phyloP scores from a whole-genome alignment of 2,329 filamentous ascomycete genomes.

The Penicillium sp. region DNA sequence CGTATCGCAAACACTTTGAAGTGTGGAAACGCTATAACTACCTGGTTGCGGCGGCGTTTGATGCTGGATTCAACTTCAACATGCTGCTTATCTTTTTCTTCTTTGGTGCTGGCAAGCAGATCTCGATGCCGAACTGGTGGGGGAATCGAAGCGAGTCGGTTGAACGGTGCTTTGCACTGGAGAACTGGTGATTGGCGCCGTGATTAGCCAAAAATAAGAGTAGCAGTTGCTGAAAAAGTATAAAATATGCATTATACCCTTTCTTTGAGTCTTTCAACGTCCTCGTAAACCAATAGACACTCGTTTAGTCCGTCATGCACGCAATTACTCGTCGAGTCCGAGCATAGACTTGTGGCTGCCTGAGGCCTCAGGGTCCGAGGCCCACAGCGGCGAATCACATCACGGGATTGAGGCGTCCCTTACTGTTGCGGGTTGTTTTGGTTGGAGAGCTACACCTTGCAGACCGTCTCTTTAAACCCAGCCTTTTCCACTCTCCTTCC shows the following conservation, averaged over 20 bases:
- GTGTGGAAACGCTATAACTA: constrained; percentile 66
- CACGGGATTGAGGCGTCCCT: constrained; percentile 23
- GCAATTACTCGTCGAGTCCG: background rate
- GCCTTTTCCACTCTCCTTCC: constrained; percentile 23
- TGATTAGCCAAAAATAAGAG: background rate
- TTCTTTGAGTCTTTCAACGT: background rate
- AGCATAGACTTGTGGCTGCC: background rate
- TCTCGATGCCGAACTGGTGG: constrained; percentile 67
- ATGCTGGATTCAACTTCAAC: constrained; percentile 66
- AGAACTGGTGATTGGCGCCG: constrained; percentile 18
- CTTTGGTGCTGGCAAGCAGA: constrained; percentile 60
- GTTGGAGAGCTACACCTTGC: constrained; percentile 28
- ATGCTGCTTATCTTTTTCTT: constrained; percentile 65
- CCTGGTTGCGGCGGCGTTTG: constrained; percentile 63
- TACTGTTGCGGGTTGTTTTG: constrained; percentile 32
- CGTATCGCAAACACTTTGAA: constrained; percentile 59
- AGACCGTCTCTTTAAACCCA: constrained; percentile 28
- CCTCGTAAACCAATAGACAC: background rate
- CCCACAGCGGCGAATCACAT: constrained; percentile 25
- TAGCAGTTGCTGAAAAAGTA: background rate
- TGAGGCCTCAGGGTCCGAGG: constrained; percentile 22
- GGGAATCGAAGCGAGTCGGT: constrained; percentile 60
- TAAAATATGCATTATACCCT: background rate
- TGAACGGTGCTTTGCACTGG: constrained; percentile 63
- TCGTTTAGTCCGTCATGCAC: background rate